Conservation (phyloP, 176 grass and related monocot species). For the Oryza meyeriana region DNA sequence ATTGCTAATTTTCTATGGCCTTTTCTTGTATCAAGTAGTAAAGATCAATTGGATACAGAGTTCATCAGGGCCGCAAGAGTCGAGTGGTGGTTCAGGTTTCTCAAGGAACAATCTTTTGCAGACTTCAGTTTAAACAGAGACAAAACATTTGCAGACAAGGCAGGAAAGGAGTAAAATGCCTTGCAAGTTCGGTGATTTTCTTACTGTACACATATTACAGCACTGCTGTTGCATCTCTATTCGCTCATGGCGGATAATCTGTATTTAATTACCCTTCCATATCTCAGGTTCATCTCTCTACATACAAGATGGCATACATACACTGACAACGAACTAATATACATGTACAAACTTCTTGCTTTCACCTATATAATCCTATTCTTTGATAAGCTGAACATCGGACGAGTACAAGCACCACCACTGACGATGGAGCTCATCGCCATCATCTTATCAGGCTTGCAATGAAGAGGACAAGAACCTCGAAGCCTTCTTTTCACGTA, state of each 20-base stretch:
- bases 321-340: conserved; percentile 39
- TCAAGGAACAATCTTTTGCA: background rate
- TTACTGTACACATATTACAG: conserved; percentile 46
- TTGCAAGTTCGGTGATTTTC: conserved; percentile 18
- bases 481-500: background rate
- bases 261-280: conserved; percentile 50
- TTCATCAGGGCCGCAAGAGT: background rate
- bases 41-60: background rate
- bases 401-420: conserved; percentile 2
- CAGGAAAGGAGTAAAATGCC: background rate
- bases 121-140: background rate
- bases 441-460: background rate
- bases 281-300: conserved; percentile 37
- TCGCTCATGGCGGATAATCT: conserved; percentile 36
- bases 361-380: conserved; percentile 21
- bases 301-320: conserved; percentile 41
- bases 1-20: background rate
- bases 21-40: background rate
- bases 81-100: background rate
- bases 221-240: conserved; percentile 29
- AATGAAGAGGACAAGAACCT: background rate
- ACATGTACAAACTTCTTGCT: conserved; percentile 42
- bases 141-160: background rate
- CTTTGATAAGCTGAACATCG: background rate
- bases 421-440: conserved; percentile 17